Conservation (phyloP, 495 filamentous ascomycete species). For the Xanthoparmelia taractica region DNA sequence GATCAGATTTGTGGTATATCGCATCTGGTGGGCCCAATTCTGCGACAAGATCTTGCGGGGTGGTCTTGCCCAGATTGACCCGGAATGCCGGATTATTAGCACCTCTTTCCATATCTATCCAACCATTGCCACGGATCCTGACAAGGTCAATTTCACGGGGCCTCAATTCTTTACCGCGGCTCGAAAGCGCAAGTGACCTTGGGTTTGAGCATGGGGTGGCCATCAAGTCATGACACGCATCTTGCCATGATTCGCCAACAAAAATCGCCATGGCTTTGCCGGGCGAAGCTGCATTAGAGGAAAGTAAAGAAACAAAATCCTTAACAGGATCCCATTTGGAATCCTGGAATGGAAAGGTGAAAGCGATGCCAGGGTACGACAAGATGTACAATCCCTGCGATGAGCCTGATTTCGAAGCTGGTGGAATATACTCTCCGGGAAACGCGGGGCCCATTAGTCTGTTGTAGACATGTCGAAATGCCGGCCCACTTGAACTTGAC, state of each 20-base stretch:
- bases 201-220: slow-evolving; percentile 62
- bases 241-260: slow-evolving; percentile 79
- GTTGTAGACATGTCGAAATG: slow-evolving; percentile 86
- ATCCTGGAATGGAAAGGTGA: slow-evolving; percentile 73
- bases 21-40: slow-evolving; percentile 93
- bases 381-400: slow-evolving; percentile 62
- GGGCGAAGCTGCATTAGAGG: slow-evolving; percentile 63
- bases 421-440: slow-evolving; percentile 78
- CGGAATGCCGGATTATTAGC: slow-evolving; percentile 47
- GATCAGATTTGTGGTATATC: slow-evolving; percentile 88
- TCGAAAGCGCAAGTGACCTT: slow-evolving; percentile 45
- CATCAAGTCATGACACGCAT: slow-evolving; percentile 67
- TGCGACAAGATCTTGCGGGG: slow-evolving; percentile 79
- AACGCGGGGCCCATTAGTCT: slow-evolving; percentile 85
- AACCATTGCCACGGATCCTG: slow-evolving; percentile 63
- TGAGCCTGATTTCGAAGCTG: slow-evolving; percentile 43
- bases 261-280: slow-evolving; percentile 84
- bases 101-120: slow-evolving; percentile 64
- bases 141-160: slow-evolving; percentile 78
- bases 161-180: slow-evolving; percentile 55
- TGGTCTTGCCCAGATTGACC: slow-evolving; percentile 71
- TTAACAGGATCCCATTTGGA: slow-evolving; percentile 72
- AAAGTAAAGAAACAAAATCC: slow-evolving; percentile 79
- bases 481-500: slow-evolving; percentile 53
- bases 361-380: slow-evolving; percentile 89